A percentile compares a stretch with the other conserved stretches of the same genome.
Conservation (phyloP, 2,329 filamentous ascomycete genomes). For the Colletotrichum chrysophilum region DNA sequence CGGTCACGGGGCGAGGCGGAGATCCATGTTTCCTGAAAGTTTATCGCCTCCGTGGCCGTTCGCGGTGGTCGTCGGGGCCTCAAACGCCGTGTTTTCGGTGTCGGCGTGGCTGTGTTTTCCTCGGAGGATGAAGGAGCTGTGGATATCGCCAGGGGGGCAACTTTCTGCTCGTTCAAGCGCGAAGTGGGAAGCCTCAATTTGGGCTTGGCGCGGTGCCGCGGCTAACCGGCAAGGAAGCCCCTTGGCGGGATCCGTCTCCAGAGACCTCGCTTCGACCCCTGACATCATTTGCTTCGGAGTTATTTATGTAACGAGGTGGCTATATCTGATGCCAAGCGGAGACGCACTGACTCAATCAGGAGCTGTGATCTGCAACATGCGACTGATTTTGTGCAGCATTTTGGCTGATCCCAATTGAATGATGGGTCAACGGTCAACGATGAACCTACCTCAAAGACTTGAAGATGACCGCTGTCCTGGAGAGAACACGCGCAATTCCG, state of each 20-base stretch:
- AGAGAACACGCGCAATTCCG: background rate
- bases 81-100: constrained; percentile 6
- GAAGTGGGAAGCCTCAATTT: background rate
- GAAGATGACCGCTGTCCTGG: background rate
- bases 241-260: constrained; percentile 6
- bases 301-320: background rate
- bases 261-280: background rate
- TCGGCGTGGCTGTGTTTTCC: constrained; percentile 5
- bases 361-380: background rate
- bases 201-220: background rate
- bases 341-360: background rate
- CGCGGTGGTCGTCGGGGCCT: background rate
- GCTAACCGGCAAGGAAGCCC: constrained; percentile 2
- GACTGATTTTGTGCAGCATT: background rate
- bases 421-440: background rate
- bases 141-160: background rate
- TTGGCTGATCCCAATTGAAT: background rate
- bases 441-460: background rate
- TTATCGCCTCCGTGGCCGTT: background rate
- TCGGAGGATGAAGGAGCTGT: background rate
- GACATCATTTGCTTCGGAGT: background rate
- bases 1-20: background rate
- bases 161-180: background rate
- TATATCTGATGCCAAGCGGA: background rate
- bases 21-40: background rate